Base-by-base conservation (phyloP, 2,329 filamentous ascomycete species). In the Diplodia corticola region DNA sequence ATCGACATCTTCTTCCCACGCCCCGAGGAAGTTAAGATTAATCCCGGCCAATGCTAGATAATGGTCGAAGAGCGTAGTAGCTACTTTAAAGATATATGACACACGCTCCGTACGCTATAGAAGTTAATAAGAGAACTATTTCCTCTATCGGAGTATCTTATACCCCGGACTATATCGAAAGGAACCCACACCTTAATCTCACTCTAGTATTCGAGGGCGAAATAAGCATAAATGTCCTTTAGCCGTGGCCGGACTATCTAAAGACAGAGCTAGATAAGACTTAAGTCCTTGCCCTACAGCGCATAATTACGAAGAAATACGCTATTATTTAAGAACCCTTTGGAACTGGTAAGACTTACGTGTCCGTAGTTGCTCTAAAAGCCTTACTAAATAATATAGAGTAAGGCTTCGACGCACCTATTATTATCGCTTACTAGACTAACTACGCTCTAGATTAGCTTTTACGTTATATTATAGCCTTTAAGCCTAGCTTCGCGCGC, bases 361-460 rank as follows among this genome's bases (percentile, higher is more conserved):
- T 93, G 0, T 95, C 92, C 0, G 86, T 94, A 2, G 80, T 88
- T 28, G 89, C 90, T 0, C 76, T 97, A 10, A 86, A 85, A 54
- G 81, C 89, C 1, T 80, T 93, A 63, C 80, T 92, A 0, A 77
- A 82, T 1, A 91, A 90, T 63, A 83, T 86, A 72, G 12, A 10
- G 3, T 20, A 33, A 13, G 1, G 80, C 77, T 0, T 6, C 2
- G 86, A 89, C 66, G 84, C 88, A 9, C 91, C 91, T 0, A 88
- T 97, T 30, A 83, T 97, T 22, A 82, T 97, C 3, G 86, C 92
- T 0, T 92, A 92, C 7, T 92, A 97, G 71, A 97, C 93, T 0
- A 97, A 97, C 67, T 92, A 97, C 76, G 93, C 93, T 0, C 80
- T 97, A 0, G 93, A 97, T 71, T 93, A 97, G 73, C 81, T 97